Conservation (phyloP, 805 yeast genomes). For the Debaryomyces prosopidis region DNA sequence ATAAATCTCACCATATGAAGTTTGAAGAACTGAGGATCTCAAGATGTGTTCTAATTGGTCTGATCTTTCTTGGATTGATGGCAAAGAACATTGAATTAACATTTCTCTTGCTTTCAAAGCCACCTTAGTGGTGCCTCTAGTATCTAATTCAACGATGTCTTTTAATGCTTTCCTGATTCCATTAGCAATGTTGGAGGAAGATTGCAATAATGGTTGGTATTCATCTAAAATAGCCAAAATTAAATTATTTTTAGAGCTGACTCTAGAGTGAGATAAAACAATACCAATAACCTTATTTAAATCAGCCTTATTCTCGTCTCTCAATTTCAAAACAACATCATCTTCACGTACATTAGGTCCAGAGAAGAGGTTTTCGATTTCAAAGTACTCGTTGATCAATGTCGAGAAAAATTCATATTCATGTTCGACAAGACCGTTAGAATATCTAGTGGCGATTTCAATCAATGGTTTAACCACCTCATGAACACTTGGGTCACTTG, state of each 20-base stretch:
- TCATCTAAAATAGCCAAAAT: conserved; percentile 80
- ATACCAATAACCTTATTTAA: conserved; percentile 68
- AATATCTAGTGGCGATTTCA: conserved; percentile 67
- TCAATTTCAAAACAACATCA: conserved; percentile 79
- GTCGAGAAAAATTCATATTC: conserved; percentile 75
- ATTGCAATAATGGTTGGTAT: conserved; percentile 77
- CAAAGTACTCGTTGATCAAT: conserved; percentile 69
- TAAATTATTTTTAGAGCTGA: conserved; percentile 89
- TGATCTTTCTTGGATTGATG: conserved; percentile 92
- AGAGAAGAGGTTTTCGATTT: conserved; percentile 75
- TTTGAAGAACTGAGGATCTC: conserved; percentile 85
- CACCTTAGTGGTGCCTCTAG: conserved; percentile 89
- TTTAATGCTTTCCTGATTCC: conserved; percentile 72
- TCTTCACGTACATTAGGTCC: conserved; percentile 81
- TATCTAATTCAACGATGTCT: conserved; percentile 81
- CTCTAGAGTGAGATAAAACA: conserved; percentile 88
- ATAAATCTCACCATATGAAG: conserved; percentile 81
- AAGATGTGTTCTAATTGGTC: conserved; percentile 97
- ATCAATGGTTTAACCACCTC: conserved; percentile 69
- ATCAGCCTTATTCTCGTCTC: conserved; percentile 84
- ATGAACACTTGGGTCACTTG: conserved; percentile 43
- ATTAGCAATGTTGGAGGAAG: conserved; percentile 66
- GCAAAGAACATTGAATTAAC: conserved; percentile 93
- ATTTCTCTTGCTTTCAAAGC: conserved; percentile 95
- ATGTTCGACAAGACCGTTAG: conserved; percentile 77